Evolutionary conservation across 345 rosid species (phyloP).

Genomic region (Bruguiera sexangula): DNA sequence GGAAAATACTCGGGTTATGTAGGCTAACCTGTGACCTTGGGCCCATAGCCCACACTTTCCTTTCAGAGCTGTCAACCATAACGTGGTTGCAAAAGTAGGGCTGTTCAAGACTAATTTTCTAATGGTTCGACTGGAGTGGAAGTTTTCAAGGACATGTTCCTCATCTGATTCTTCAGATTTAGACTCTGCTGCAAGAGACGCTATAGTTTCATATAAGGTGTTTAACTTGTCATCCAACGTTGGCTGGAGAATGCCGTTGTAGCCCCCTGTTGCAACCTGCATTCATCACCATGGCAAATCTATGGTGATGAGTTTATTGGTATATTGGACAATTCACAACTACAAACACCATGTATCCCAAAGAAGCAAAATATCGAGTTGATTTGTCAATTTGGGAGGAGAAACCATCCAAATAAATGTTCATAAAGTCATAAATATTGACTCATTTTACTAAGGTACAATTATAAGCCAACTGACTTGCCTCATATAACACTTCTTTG

Average conservation of each 20-base stretch:
- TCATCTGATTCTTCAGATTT: slow-evolving; percentile 49
- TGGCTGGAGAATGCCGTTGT: slow-evolving; percentile 58
- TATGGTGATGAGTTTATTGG: neutral
- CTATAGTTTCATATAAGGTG: slow-evolving; percentile 56
- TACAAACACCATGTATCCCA: neutral
- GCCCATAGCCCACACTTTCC: slow-evolving; percentile 67
- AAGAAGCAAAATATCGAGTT: neutral
- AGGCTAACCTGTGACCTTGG: slow-evolving; percentile 80
- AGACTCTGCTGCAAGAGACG: slow-evolving; percentile 56
- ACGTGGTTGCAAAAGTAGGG: slow-evolving; percentile 58
- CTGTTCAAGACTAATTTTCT: slow-evolving; percentile 69
- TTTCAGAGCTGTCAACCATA: slow-evolving; percentile 70
- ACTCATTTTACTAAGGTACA: neutral
- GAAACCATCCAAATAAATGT: neutral
- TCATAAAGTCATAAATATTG: neutral
- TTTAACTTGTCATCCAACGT: slow-evolving; percentile 53
- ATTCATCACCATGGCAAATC: slow-evolving; percentile 3
- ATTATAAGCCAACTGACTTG: slow-evolving; percentile 14
- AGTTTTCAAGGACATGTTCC: slow-evolving; percentile 74
- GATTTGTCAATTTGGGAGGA: no score
- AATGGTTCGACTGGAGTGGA: slow-evolving; percentile 77
- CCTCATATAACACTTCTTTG: slow-evolving; percentile 83
- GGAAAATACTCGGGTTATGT: no score
- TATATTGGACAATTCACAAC: neutral
- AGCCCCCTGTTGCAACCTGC: slow-evolving; percentile 76